Evolutionary conservation across 129 eudicot genomes (phyloP), one percentile per base, ranked within the genome.

Genomic region (Calendula officinalis): DNA sequence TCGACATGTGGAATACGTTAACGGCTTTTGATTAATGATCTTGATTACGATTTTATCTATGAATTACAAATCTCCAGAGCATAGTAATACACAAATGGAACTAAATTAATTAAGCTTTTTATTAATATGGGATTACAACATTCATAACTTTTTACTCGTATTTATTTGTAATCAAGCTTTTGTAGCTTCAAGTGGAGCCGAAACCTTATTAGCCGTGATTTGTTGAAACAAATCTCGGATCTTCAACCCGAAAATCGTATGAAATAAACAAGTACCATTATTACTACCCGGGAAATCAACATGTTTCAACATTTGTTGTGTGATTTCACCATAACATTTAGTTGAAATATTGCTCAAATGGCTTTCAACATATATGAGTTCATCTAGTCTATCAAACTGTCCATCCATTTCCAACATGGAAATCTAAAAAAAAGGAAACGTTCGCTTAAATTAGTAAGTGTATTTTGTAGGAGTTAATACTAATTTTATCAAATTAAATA

Each of bases 161-260:
- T 22, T 49, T 54, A 22, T 59, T 44, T 67, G 50, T 12, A 22
- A 52, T 83, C 68, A 87, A 58, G 90, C 86, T 78, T 84, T 87
- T 16, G 94, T 44, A 60, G 94, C 86, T 78, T 77, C 68, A 66
- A 81, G 62, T 32, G 84, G 78, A 68, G 78, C 76, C 15, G 74
- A 72, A 3, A 77, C 73, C 76, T n/a, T n/a, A n/a, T n/a, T n/a
- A n/a, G n/a, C n/a, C n/a, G n/a, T n/a, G n/a, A n/a, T n/a, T n/a
- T n/a, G n/a, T n/a, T n/a, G n/a, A n/a, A n/a, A n/a, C n/a, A n/a
- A n/a, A n/a, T n/a, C n/a, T n/a, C n/a, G n/a, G n/a, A n/a, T n/a
- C n/a, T n/a, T n/a, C n/a, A n/a, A n/a, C n/a, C n/a, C n/a, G n/a
- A n/a, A n/a, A n/a, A n/a, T n/a, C n/a, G n/a, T n/a, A n/a, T n/a